Conservation (phyloP, 2,329 filamentous ascomycete genomes). For the Sordariomycetes sp. region DNA sequence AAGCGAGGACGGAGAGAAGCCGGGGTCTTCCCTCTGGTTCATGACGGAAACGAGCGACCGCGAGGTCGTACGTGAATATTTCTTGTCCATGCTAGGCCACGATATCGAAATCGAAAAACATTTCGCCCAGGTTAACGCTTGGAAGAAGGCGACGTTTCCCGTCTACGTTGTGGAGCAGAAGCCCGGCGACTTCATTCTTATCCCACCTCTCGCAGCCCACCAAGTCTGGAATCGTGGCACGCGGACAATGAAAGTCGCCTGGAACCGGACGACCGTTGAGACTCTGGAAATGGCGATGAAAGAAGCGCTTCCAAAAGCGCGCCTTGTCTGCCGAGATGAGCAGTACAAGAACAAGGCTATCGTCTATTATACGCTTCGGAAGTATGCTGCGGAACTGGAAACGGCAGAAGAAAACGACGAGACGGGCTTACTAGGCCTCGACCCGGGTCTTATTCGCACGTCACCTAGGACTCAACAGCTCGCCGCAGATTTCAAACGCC, state of each 20-base stretch:
- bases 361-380: slow-evolving; percentile 74
- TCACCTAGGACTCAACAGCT: slow-evolving; percentile 52
- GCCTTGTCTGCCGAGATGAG: slow-evolving; percentile 89
- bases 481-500: slow-evolving; percentile 69
- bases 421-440: slow-evolving; percentile 35
- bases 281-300: slow-evolving; percentile 77
- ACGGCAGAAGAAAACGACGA: slow-evolving; percentile 29
- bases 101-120: slow-evolving; percentile 96
- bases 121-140: slow-evolving; percentile 90
- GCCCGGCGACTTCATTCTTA: slow-evolving; percentile 83
- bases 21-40: slow-evolving; percentile 93
- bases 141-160: slow-evolving; percentile 88
- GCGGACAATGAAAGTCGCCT: slow-evolving; percentile 92
- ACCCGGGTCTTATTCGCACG: slow-evolving; percentile 29
- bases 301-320: slow-evolving; percentile 80
- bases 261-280: slow-evolving; percentile 91
- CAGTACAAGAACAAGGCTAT: slow-evolving; percentile 99
- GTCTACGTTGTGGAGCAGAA: slow-evolving; percentile 89
- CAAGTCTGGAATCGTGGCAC: slow-evolving; percentile 98
- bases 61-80: slow-evolving; percentile 84
- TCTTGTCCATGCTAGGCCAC: slow-evolving; percentile 83
- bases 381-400: slow-evolving; percentile 58
- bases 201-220: slow-evolving; percentile 86
- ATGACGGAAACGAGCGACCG: slow-evolving; percentile 97
- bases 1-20: slow-evolving; percentile 60